Base-by-base conservation (phyloP, 108 stramenopile species). In the Nannochloropsis salina region DNA sequence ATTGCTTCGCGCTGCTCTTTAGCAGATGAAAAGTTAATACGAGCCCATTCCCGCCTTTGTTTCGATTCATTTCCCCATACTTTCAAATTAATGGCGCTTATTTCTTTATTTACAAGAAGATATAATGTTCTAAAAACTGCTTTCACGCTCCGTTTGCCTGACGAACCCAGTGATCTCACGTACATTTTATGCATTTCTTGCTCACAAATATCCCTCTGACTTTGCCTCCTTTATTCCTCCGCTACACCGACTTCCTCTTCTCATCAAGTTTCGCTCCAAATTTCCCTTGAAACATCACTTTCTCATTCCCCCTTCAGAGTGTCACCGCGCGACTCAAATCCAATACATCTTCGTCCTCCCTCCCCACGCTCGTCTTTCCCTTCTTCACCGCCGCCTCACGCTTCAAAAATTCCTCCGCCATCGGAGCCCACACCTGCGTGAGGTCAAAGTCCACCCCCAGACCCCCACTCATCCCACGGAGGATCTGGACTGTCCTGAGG, bases 381-480 rank as follows among this genome's bases (percentile, higher is more conserved):
- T 74, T 15, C 15, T 51, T n/a, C 61, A n/a, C n/a, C 61, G 20
- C 61, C 61, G 61, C 61, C 61, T 74, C 61, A 4, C 61, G 61
- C 8, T 74, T 74, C 61, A 74, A 6, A 6, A n/a, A 74, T n/a
- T n/a, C 61, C 3, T 74, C 61, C 61, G 61, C 61, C 61, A 74
- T 74, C 2, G 90, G 90, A 9, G 84, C 82, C 90, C 90, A 90
- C 9, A n/a, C 40, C 15, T 90, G 85, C 11, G 90, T 89, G 11
- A 90, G 51, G 18, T 86, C 87, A 41, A 89, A 90, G 12, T 90
- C 89, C 84, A 90, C 88, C 9, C 87, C 89, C 44, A 90, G 41
- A 45, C 87, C 89, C 79, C 42, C 40, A 42, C 41, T 44, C 18
- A 85, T 15, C 80, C 85, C 79, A 3, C 82, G 40, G 80, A 90